Evolutionary conservation across 2,329 filamentous ascomycete species (phyloP), one percentile per base, ranked within the genome.

Genomic region (Fusarium compactum): DNA sequence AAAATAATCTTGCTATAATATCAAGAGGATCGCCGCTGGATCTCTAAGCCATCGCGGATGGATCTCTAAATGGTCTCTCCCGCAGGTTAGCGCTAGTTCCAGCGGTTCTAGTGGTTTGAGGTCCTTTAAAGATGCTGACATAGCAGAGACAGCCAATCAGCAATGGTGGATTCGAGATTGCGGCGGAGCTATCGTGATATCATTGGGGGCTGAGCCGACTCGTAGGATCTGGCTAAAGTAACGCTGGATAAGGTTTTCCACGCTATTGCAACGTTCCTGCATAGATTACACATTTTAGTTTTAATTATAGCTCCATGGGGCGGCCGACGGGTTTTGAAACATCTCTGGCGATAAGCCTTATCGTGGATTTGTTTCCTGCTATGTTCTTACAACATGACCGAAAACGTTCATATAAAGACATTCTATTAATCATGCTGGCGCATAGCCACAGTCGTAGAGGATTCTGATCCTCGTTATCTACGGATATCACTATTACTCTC

Each of bases 1-100:
- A 12, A 6, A 38, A 38, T 12, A 38, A 38, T n/a, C 0, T 38
- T n/a, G 0, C 0, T 38, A 38, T 38, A 1, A 38, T 38, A 38
- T 38, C 34, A n/a, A 1, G 0, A 0, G 34, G 10, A 7, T 38
- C 34, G 2, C 1, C 0, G 34, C 18, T 38, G 1, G 34, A 4
- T 4, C 10, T 38, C 34, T 12, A 4, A n/a, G 18, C 34, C 34
- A 7, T 38, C 18, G 10, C 1, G 34, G 9, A n/a, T 2, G 18
- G 34, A n/a, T 4, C 34, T 38, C 34, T n/a, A 38, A n/a, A 38
- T 38, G 34, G 1, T 38, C 18, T 10, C 18, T 38, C 18, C 10
- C 18, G 16, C 6, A 12, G 18, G 6, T 38, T 38, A 38, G 34
- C 34, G 18, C 34, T 38, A 7, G 1, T 38, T n/a, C 34, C 34